These are phyloP conservation scores for Eremothecium sinecaudum DNA, from an alignment of 1,139 yeast genomes.

Conservation along the genomic window DNA sequence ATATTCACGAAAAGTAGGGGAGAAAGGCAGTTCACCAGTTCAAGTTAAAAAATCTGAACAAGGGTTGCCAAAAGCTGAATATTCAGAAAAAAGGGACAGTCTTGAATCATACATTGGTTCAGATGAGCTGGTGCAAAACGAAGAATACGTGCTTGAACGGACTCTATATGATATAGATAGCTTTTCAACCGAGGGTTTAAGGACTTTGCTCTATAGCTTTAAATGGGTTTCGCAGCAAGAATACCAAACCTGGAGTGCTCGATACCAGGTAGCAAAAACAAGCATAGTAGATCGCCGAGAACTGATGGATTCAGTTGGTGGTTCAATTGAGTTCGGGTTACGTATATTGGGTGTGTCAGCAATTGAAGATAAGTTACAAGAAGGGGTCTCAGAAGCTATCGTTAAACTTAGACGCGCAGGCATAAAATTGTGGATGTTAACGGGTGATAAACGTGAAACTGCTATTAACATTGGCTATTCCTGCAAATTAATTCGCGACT, in stretches of 20 bases:
- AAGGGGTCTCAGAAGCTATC: constrained; percentile 90
- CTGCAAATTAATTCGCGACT: constrained; percentile 85
- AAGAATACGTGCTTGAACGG: constrained; percentile 67
- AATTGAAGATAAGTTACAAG: constrained; percentile 91
- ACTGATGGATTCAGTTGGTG: constrained; percentile 67
- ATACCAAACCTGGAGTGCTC: constrained; percentile 56
- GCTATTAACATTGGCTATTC: constrained; percentile 96
- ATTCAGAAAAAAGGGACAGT: constrained; percentile 19
- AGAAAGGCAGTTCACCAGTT: not conserved
- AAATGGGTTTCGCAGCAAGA: constrained; percentile 55
- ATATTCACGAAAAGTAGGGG: constrained; percentile 29
- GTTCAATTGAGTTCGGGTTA: constrained; percentile 53
- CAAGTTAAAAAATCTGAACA: not conserved
- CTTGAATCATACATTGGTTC: constrained; percentile 39
- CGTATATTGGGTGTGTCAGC: constrained; percentile 88
- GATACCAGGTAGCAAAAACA: constrained; percentile 69
- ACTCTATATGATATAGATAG: constrained; percentile 88
- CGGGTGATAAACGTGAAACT: constrained; percentile 96
- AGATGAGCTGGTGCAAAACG: constrained; percentile 59
- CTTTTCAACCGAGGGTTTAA: constrained; percentile 86
- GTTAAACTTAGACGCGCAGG: constrained; percentile 90
- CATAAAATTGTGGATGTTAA: constrained; percentile 92
- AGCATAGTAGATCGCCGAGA: constrained; percentile 58
- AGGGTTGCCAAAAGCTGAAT: constrained; percentile 22
- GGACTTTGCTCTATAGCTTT: constrained; percentile 79